phyloP scores from a whole-genome alignment of 306 rosid species.

The Citrullus colocynthis region DNA sequence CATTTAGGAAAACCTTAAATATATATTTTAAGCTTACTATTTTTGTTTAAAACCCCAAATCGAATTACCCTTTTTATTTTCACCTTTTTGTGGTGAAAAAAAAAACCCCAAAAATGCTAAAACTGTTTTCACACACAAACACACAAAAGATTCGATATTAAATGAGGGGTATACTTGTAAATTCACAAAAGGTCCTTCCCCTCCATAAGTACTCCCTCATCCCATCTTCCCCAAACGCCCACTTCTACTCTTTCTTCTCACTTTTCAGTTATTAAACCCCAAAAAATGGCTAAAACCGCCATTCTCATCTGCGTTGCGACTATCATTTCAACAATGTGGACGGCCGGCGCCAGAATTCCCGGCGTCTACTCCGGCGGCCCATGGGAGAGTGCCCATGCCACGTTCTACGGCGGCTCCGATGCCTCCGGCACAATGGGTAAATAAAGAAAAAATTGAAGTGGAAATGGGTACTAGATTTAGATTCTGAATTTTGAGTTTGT shows the following conservation, averaged over 20 bases:
- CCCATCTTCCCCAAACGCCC: not conserved
- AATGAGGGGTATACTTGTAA: not conserved
- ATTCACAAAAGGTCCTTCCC: not conserved
- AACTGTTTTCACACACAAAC: not conserved
- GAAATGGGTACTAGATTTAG: not conserved
- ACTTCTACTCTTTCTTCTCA: not conserved
- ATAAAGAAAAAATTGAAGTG: not conserved
- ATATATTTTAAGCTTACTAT: too few species aligned
- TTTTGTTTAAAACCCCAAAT: not conserved
- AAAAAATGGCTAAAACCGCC: constrained; percentile 14
- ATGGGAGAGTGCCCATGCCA: constrained; percentile 53
- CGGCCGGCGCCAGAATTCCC: constrained; percentile 34
- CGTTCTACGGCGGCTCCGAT: constrained; percentile 58
- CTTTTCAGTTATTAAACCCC: not conserved
- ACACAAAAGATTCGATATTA: not conserved
- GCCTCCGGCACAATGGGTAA: constrained; percentile 73
- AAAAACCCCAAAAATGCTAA: not conserved
- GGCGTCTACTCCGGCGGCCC: constrained; percentile 36
- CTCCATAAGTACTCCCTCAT: constrained; percentile 37
- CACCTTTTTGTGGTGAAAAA: not conserved
- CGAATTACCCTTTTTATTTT: not conserved
- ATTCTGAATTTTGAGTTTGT: not conserved
- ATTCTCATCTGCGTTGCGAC: constrained; percentile 21
- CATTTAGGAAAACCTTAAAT: too few species aligned
- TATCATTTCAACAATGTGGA: constrained; percentile 18